Evolutionary conservation across 1,139 yeast genomes (phyloP).

Genomic region (Blastobotrys arbuscula): DNA sequence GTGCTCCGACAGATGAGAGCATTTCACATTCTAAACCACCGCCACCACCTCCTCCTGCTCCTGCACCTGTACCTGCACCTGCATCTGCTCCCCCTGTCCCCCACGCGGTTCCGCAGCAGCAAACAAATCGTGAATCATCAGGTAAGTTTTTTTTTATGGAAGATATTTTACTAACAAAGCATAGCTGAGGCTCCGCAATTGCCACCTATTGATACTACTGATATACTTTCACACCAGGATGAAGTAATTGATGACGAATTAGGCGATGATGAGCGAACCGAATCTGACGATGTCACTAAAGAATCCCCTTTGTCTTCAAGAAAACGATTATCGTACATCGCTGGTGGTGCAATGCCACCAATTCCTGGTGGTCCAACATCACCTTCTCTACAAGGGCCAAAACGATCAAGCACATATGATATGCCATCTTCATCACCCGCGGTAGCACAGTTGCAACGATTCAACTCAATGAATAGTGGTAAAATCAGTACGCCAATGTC

Average conservation of each 20-base stretch:
- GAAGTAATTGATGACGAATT: constrained; percentile 26
- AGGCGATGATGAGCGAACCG: constrained; percentile 34
- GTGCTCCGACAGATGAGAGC: neutral
- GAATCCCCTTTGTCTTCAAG: neutral
- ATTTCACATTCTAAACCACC: neutral
- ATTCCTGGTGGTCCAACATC: constrained; percentile 19
- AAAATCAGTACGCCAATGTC: constrained; percentile 3
- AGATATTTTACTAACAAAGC: neutral
- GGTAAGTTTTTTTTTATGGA: neutral
- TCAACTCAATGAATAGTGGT: neutral
- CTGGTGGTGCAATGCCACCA: constrained; percentile 29
- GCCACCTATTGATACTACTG: constrained; percentile 4
- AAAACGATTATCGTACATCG: constrained; percentile 23
- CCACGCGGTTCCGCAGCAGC: too few species aligned
- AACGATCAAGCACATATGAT: constrained; percentile 16
- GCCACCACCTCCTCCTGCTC: neutral
- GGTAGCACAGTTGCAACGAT: constrained; percentile 7
- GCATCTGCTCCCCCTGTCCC: neutral
- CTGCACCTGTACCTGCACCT: neutral
- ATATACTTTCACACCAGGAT: constrained; percentile 8
- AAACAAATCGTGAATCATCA: constrained; percentile 1
- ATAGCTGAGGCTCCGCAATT: constrained; percentile 1
- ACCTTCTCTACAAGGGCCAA: constrained; percentile 5
- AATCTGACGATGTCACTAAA: constrained; percentile 27
- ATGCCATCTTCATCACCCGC: constrained; percentile 7